Evolutionary conservation across 2,329 filamentous ascomycete species (phyloP).

Genomic region (Arachnomyces sp.): DNA sequence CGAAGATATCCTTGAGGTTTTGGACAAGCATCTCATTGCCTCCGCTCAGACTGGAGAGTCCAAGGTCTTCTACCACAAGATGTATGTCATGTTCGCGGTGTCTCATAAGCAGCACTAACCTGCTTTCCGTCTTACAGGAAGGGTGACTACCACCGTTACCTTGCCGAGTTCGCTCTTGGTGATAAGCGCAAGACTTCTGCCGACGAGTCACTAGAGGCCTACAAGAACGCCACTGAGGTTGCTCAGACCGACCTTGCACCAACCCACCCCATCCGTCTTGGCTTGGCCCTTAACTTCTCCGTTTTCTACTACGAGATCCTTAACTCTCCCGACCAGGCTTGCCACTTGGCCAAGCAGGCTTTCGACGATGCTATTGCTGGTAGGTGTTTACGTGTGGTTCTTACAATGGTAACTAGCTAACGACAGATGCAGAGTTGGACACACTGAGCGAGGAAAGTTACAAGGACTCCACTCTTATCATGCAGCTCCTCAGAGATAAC

Average conservation of each 20-base stretch:
- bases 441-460: conserved; percentile 97
- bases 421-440: conserved; percentile 63
- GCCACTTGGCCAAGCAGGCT: conserved; percentile 92
- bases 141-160: conserved; percentile 98
- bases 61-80: conserved; percentile 99
- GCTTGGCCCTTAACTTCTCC: conserved; percentile 90
- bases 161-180: conserved; percentile 90
- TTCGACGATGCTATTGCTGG: conserved; percentile 94
- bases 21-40: conserved; percentile 88
- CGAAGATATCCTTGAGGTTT: conserved; percentile 90
- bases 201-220: conserved; percentile 90
- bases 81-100: conserved; percentile 48
- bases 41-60: conserved; percentile 93
- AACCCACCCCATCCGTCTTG: conserved; percentile 87
- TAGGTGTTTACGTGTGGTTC: conserved; percentile 31
- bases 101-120: background rate
- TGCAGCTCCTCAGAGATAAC: conserved; percentile 97
- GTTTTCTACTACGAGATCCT: conserved; percentile 99
- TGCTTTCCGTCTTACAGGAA: conserved; percentile 55
- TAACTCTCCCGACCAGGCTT: conserved; percentile 95
- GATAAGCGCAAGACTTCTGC: conserved; percentile 93
- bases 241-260: conserved; percentile 81
- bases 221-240: conserved; percentile 89
- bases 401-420: conserved; percentile 17
- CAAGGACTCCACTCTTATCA: conserved; percentile 98